Base-by-base conservation (phyloP, 768 basidiomycete species). In the Obba rivulosa region DNA sequence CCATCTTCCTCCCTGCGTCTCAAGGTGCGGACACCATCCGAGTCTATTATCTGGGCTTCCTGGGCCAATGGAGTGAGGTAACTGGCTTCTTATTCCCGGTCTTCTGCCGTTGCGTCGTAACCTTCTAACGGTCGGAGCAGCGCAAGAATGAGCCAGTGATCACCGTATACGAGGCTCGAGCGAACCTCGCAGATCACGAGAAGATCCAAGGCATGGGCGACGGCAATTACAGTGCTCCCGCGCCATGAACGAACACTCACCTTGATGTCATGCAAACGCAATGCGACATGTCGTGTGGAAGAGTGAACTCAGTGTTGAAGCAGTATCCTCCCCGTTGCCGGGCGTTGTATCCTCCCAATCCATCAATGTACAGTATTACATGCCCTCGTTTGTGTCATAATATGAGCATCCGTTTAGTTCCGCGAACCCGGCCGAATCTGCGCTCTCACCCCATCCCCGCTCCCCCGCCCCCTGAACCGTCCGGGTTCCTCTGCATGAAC, bases 101-200 rank as follows among this genome's bases (percentile, higher is more conserved):
- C 8, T n/a, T n/a, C 4, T 3, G 20, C 25, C 35, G 3, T 18
- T 17, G 14, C 4, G 20, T 34, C 34, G 16, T 2, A 14, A 17
- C 39, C 11, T 34, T 28, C 38, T 46, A 38, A 52, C 22, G 3
- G 22, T 34, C 14, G 7, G 45, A 35, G 13, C 57, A 94, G 90
- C 77, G 85, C 37, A 92, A 87, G 59, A 71, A 71, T 43, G 79
- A 83, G 51, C 89, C 92, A 1, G 76, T 90, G 34, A 78, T 94
- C 47, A 85, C 91, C 0, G 81, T 95, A 11, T 96, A 95, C 57
- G 93, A 96, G 65, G 69, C 87, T 0, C 85, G 87, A 54, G 87
- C 93, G 8, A 92, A 92, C 55, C 70, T 87, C 24, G 87, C 90
- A 1, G 93, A 95, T 62, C 93, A 95, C 56, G 75, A 81, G 51